Evolutionary conservation across 31 red algal genomes (phyloP).

Genomic region (Odonthalia washingtoniensis): DNA sequence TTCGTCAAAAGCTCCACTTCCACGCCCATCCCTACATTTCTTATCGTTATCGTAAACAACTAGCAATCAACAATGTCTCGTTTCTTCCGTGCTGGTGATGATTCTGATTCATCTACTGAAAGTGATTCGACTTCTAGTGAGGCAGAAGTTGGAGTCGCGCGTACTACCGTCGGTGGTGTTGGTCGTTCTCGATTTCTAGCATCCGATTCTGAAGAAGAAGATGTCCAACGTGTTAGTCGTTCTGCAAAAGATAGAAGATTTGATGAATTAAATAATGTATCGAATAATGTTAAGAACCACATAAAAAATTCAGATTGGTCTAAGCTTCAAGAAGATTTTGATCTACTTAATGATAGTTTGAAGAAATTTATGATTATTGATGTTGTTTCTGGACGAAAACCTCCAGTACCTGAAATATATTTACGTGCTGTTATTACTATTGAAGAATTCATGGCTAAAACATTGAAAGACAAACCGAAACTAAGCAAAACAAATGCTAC

Average conservation of each 20-base stretch:
- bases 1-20: too few relatives aligned
- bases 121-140: constrained; percentile 58
- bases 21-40: too few relatives aligned
- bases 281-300: constrained; percentile 84
- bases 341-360: constrained; percentile 82
- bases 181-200: constrained; percentile 77
- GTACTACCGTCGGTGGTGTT: constrained; percentile 60
- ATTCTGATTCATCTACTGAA: constrained; percentile 64
- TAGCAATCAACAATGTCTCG: constrained; percentile 73
- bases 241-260: constrained; percentile 82
- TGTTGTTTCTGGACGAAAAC: constrained; percentile 64
- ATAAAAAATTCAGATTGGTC: constrained; percentile 96
- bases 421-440: constrained; percentile 86
- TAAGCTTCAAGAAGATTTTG: constrained; percentile 87
- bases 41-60: too few relatives aligned
- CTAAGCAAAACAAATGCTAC: constrained; percentile 99
- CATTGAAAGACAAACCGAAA: constrained; percentile 87
- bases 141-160: constrained; percentile 47
- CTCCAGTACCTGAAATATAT: constrained; percentile 84
- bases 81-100: constrained; percentile 69
- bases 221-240: constrained; percentile 81
- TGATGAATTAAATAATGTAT: constrained; percentile 74
- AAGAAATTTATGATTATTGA: constrained; percentile 83
- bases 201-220: constrained; percentile 93
- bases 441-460: constrained; percentile 79